phyloP scores from a whole-genome alignment of 208 protist species.

The Trypanosoma platydactyli region DNA sequence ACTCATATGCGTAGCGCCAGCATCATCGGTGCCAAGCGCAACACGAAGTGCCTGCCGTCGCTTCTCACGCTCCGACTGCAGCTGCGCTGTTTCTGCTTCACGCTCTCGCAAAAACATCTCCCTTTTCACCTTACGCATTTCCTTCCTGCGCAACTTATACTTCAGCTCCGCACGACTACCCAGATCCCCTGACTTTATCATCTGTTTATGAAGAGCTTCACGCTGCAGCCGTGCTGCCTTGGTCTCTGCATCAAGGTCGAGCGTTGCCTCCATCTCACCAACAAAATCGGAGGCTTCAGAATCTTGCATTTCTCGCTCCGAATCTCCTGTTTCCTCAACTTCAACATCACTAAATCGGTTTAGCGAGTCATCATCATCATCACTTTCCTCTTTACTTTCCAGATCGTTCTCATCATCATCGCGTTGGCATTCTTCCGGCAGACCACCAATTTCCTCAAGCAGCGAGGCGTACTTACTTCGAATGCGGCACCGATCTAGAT shows the following conservation, averaged over 20 bases:
- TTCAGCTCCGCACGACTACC: conserved; percentile 75
- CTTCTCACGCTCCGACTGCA: conserved; percentile 44
- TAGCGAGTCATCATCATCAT: conserved; percentile 71
- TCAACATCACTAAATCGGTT: conserved; percentile 86
- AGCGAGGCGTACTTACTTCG: conserved; percentile 83
- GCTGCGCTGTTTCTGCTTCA: conserved; percentile 49
- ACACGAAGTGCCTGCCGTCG: conserved; percentile 52
- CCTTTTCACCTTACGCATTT: conserved; percentile 87
- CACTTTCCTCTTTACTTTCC: conserved; percentile 29
- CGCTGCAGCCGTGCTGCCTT: conserved; percentile 77
- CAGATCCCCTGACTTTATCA: conserved; percentile 61
- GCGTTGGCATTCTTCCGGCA: conserved; percentile 41
- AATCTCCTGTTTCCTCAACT: conserved; percentile 26
- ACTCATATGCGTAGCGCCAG: conserved; percentile 38
- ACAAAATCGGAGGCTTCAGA: conserved; percentile 28
- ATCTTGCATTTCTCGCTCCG: conserved; percentile 23
- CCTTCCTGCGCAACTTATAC: conserved; percentile 85
- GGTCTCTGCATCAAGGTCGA: conserved; percentile 79
- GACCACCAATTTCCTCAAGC: conserved; percentile 79
- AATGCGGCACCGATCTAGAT: conserved; percentile 54
- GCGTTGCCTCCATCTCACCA: conserved; percentile 74
- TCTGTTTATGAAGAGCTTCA: conserved; percentile 56
- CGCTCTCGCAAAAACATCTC: conserved; percentile 66
- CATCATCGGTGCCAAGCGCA: conserved; percentile 59
- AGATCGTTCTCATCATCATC: conserved; percentile 8